Conservation (phyloP, 345 rosid genomes). For the Melaleuca alternifolia region DNA sequence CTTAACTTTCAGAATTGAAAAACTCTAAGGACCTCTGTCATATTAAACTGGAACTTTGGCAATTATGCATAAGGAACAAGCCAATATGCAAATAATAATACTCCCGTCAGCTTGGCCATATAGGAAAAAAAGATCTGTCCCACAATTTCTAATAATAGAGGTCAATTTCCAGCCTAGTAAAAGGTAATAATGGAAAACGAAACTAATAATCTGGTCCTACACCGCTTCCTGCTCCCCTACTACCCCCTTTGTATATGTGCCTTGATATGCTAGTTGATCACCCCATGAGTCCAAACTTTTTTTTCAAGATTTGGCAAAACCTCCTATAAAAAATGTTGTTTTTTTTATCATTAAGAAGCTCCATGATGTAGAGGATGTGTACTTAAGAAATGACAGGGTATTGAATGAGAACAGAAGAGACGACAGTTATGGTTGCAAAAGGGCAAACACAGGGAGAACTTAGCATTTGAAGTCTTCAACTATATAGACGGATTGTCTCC, state of each 20-base stretch:
- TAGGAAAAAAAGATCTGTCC: neutral
- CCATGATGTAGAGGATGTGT: neutral
- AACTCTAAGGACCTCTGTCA: neutral
- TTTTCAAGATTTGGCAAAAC: neutral
- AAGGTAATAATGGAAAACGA: neutral
- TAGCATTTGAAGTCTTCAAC: neutral
- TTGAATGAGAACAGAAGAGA: neutral
- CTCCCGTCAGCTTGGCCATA: neutral
- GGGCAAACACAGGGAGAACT: neutral
- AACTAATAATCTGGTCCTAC: neutral
- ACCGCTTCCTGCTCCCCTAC: neutral
- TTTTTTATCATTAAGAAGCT: neutral
- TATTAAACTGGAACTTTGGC: neutral
- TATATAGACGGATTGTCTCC: neutral
- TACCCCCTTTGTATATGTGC: neutral
- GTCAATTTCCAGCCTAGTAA: neutral
- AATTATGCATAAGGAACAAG: neutral
- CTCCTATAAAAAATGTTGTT: neutral
- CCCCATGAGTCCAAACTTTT: neutral
- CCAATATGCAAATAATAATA: neutral
- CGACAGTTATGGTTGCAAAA: neutral
- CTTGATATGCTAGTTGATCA: neutral
- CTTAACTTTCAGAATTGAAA: neutral
- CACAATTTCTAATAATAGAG: neutral
- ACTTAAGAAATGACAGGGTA: neutral